Conservation (phyloP, 805 yeast genomes). For the Zygosaccharomyces rouxii region DNA sequence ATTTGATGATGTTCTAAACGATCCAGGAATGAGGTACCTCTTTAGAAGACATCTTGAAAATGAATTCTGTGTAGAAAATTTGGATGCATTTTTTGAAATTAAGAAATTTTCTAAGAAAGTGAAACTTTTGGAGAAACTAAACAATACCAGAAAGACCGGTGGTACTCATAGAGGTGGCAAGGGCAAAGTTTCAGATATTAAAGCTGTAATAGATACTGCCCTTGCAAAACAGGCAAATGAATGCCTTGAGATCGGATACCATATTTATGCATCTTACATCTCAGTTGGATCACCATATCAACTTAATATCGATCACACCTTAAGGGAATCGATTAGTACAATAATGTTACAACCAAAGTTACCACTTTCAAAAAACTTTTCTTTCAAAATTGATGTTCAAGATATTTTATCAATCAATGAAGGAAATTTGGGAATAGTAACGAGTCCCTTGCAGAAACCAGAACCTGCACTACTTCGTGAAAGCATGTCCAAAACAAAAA, state of each 20-base stretch:
- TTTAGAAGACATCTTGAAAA: constrained; percentile 62
- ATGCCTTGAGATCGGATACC: constrained; percentile 58
- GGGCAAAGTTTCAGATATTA: constrained; percentile 25
- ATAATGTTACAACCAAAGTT: constrained; percentile 40
- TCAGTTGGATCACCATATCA: constrained; percentile 64
- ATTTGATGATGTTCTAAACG: constrained; percentile 47
- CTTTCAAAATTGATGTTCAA: constrained; percentile 1
- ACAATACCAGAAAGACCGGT: constrained; percentile 22
- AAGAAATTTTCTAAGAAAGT: constrained; percentile 47
- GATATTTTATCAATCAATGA: constrained; percentile 1
- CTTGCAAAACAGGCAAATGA: constrained; percentile 45
- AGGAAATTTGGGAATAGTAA: neutral
- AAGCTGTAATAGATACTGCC: constrained; percentile 37
- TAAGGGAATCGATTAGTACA: constrained; percentile 42
- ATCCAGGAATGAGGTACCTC: constrained; percentile 70
- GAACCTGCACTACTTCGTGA: constrained; percentile 2
- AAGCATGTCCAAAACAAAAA: neutral
- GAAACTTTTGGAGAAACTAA: constrained; percentile 40
- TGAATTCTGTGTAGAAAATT: constrained; percentile 68
- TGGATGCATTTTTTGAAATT: constrained; percentile 65
- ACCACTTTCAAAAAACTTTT: constrained; percentile 22
- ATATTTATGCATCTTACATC: constrained; percentile 61
- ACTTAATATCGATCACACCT: constrained; percentile 58
- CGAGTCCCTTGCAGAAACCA: constrained; percentile 1
- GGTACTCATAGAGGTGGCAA: constrained; percentile 10